These are phyloP conservation scores for Coniosporium tulheliwenetii DNA, from an alignment of 2,329 filamentous ascomycete genomes.

Conservation along the genomic window DNA sequence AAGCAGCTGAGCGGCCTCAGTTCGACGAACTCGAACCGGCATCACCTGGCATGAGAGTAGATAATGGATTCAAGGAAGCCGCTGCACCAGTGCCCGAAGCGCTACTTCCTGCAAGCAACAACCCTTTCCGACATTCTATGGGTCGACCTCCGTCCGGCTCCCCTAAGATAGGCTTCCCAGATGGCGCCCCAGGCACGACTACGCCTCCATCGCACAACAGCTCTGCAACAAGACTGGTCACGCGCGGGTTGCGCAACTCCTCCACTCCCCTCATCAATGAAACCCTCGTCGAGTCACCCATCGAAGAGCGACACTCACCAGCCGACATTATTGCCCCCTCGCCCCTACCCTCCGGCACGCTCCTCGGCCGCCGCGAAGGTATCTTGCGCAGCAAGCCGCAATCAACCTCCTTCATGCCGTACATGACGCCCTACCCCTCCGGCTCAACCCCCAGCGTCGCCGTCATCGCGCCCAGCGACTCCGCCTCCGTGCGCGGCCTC, in stretches of 20 bases:
- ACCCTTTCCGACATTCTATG: conserved; percentile 5
- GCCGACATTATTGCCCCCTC: not conserved
- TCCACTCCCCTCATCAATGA: conserved; percentile 16
- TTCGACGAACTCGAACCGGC: conserved; percentile 39
- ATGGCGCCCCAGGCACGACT: not conserved
- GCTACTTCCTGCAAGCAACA: conserved; percentile 3
- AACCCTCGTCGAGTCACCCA: conserved; percentile 19
- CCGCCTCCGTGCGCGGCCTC: conserved; percentile 2
- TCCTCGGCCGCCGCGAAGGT: conserved; percentile 39
- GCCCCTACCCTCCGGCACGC: conserved; percentile 9
- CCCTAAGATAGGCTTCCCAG: not conserved
- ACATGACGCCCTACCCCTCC: not conserved
- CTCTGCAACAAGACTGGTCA: not conserved
- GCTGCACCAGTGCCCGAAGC: conserved; percentile 38
- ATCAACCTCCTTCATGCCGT: conserved; percentile 20
- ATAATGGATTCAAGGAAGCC: conserved; percentile 29
- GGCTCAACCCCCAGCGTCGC: conserved; percentile 13
- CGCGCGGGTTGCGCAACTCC: conserved; percentile 12
- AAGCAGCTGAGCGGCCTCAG: conserved; percentile 57
- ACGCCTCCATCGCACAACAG: not conserved
- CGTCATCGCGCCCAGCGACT: conserved; percentile 6
- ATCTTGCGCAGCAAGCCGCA: conserved; percentile 28
- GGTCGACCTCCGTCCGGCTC: not conserved
- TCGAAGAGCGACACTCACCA: conserved; percentile 9
- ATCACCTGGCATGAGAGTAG: conserved; percentile 25